A percentile compares a stretch with the other conserved stretches of the same genome.
phyloP scores from a whole-genome alignment of 106 monocot species.

The Dioscorea alata region DNA sequence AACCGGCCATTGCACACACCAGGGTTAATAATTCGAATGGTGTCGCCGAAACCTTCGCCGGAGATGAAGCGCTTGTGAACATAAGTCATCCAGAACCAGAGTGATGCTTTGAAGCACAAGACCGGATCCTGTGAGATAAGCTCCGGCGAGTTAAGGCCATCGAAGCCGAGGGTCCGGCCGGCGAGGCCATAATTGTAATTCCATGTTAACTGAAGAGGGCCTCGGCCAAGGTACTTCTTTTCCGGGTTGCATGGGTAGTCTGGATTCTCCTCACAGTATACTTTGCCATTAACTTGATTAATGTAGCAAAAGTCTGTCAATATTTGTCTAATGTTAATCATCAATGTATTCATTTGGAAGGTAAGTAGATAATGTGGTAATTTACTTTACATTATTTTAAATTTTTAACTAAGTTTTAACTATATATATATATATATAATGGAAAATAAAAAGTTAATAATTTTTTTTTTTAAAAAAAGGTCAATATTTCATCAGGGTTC shows the following conservation, averaged over 20 bases:
- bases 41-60: constrained; percentile 52
- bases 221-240: constrained; percentile 54
- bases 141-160: constrained; percentile 42
- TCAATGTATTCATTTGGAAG: too few relatives aligned
- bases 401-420: too few relatives aligned
- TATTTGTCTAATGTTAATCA: too few relatives aligned
- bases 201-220: constrained; percentile 61
- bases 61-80: constrained; percentile 23
- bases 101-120: constrained; percentile 41
- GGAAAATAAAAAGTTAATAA: too few relatives aligned
- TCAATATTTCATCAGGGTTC: too few relatives aligned
- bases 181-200: constrained; percentile 70
- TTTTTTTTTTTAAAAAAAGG: too few relatives aligned
- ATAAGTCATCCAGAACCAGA: constrained; percentile 60
- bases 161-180: constrained; percentile 47
- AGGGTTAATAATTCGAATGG: constrained; percentile 47
- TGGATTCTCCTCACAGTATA: constrained; percentile 33
- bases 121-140: constrained; percentile 25
- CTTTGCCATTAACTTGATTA: constrained; percentile 35
- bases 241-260: constrained; percentile 34
- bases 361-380: too few relatives aligned
- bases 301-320: constrained; percentile 42
- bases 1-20: constrained; percentile 40
- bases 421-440: too few relatives aligned
- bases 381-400: too few relatives aligned